These are phyloP conservation scores for Candida sojae DNA, from an alignment of 1,139 yeast genomes.

Conservation along the genomic window DNA sequence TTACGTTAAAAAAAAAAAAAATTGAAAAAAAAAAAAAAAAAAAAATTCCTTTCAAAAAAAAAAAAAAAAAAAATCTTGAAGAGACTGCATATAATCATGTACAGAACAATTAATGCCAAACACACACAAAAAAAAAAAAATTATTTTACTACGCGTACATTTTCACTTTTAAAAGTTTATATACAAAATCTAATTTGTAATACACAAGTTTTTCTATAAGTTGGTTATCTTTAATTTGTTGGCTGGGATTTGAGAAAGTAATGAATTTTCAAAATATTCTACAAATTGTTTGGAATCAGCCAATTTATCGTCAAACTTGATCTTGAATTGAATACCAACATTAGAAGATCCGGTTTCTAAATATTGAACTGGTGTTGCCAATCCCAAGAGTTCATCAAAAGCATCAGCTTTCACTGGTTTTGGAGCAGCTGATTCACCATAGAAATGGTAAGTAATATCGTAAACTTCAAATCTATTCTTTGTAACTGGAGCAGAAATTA, in stretches of 20 bases:
- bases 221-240: slow-evolving; percentile 17
- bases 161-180: no score
- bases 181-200: background rate
- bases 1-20: background rate
- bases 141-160: no score
- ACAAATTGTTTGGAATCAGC: slow-evolving; percentile 40
- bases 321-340: slow-evolving; percentile 50
- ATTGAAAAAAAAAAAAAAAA: slow-evolving; percentile 2
- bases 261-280: slow-evolving; percentile 31
- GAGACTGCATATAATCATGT: background rate
- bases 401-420: slow-evolving; percentile 18
- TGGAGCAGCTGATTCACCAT: slow-evolving; percentile 13
- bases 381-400: slow-evolving; percentile 52
- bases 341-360: slow-evolving; percentile 13
- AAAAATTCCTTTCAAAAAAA: slow-evolving; percentile 1
- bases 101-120: background rate
- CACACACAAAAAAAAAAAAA: no score
- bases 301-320: slow-evolving; percentile 35
- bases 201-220: slow-evolving; percentile 1
- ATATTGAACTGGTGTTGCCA: slow-evolving; percentile 13
- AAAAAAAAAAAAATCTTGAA: slow-evolving; percentile 5
- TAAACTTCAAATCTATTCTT: slow-evolving; percentile 56
- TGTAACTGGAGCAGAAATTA: slow-evolving; percentile 59
- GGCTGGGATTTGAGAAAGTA: slow-evolving; percentile 34
- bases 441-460: slow-evolving; percentile 31